Evolutionary conservation across 192 early-diverging fungal genomes (phyloP).

Genomic region (Gigaspora rosea): DNA sequence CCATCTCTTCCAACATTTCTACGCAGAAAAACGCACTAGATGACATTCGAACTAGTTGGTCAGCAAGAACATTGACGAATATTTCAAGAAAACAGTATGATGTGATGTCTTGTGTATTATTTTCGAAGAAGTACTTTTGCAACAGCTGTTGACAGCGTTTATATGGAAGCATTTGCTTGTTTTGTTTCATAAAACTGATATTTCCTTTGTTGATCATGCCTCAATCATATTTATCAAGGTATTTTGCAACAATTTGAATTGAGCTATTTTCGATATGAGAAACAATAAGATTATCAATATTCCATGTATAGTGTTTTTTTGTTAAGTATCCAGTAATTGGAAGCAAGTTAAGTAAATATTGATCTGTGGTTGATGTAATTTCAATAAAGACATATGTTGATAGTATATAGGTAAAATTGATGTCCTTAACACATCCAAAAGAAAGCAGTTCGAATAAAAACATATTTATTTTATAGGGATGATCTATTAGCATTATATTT

Average conservation of each 20-base stretch:
- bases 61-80: conserved; percentile 33
- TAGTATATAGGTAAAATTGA: conserved; percentile 18
- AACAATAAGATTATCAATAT: conserved; percentile 25
- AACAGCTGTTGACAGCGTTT: background rate
- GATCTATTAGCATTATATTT: conserved; percentile 3
- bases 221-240: background rate
- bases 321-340: conserved; percentile 1
- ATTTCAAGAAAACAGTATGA: conserved; percentile 34
- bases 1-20: conserved; percentile 27
- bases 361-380: conserved; percentile 29
- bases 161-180: background rate
- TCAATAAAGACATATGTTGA: conserved; percentile 21
- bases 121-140: conserved; percentile 27
- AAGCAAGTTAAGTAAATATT: conserved; percentile 23
- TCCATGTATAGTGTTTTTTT: conserved; percentile 16
- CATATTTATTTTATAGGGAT: conserved; percentile 32
- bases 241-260: conserved; percentile 21
- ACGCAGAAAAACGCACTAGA: conserved; percentile 29
- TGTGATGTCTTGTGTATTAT: background rate
- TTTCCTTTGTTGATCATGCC: background rate
- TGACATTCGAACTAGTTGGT: conserved; percentile 35
- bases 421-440: background rate
- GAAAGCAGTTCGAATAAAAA: conserved; percentile 31
- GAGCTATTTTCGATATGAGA: conserved; percentile 4
- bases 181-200: background rate